These are phyloP conservation scores for Pseudoturritis turrita DNA, from an alignment of 345 rosid genomes.

Conservation along the genomic window DNA sequence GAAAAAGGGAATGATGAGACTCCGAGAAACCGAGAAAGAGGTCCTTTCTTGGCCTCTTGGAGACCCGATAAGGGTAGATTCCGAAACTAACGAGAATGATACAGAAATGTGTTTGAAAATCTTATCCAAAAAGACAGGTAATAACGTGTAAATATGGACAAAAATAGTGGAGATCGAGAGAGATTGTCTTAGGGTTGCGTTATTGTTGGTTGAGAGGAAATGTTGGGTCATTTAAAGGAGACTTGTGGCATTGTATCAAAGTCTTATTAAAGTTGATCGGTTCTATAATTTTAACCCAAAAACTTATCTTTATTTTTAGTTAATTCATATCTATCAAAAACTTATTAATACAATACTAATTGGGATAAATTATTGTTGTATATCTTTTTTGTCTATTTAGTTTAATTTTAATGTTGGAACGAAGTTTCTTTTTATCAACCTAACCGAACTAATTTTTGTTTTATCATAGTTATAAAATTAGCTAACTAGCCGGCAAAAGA, in stretches of 20 bases:
- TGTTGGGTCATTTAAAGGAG: not conserved
- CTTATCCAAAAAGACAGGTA: slow-evolving; percentile 7
- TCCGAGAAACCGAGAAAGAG: slow-evolving; percentile 30
- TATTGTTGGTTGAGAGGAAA: slow-evolving; percentile 26
- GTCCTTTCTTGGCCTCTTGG: slow-evolving; percentile 30
- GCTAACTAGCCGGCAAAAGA: not conserved
- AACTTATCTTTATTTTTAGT: slow-evolving; percentile 2
- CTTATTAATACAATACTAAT: not conserved
- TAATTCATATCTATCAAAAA: not conserved
- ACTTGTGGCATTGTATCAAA: slow-evolving; percentile 3
- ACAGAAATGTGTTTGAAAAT: not conserved
- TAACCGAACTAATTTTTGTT: too few species aligned
- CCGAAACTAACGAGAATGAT: slow-evolving; percentile 5
- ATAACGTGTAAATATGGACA: slow-evolving; percentile 18
- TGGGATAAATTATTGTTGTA: too few species aligned
- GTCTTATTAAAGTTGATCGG: not conserved
- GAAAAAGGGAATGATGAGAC: slow-evolving; percentile 8
- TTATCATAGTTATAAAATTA: too few species aligned
- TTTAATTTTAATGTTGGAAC: too few species aligned
- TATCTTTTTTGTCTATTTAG: too few species aligned
- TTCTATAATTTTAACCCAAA: not conserved
- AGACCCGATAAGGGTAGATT: slow-evolving; percentile 22
- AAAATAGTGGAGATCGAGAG: slow-evolving; percentile 21
- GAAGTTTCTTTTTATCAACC: too few species aligned
- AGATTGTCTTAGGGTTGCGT: slow-evolving; percentile 3